Base-by-base conservation (phyloP, 164 flowering plant species). In the grape (Vitis vinifera) region DNA sequence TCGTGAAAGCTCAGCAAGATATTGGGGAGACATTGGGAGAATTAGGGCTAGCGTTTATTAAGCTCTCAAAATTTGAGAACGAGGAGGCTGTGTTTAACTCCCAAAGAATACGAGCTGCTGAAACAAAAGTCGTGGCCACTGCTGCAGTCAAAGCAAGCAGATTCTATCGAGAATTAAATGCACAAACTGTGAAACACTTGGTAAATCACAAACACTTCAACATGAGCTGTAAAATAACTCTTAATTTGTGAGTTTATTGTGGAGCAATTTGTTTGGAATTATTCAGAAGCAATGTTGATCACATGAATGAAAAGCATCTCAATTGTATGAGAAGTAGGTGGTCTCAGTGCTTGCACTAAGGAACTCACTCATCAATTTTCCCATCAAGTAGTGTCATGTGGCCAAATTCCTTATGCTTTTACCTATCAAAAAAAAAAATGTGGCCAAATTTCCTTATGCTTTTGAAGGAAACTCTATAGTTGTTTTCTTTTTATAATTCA, bases 11-110 rank as follows among this genome's bases (percentile, higher is more conserved):
- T 27, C 99, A 96, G 76, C 97, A 93, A 80, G 98, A 93, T 74
- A 84, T 92, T 77, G 99, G 98, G 74, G 95, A 93, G 66, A 92
- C 97, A 51, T 85, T 92, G 91, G 99, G 99, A 17, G 94, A 89
- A 62, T 70, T 96, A 59, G 99, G 99, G 37, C 63, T 96, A 31
- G 84, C 98, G 16, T 89, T 92, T 66, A 81, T 96, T 17, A 93
- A 96, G 59, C 69, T 96, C 74, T 84, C 94, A 1, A 96, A 93
- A 62, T 93, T 93, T 75, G 99, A 96, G 81, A 88, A 80, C 1
- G 97, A 89, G 81, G 82, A 84, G 71, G 92, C 95, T n/a, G 30
- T 79, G 30, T 73, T 78, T 48, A 80, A 84, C 69, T 76, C 91
- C n/a, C 99, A 96, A 78, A 88, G 90, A 78, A 76, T 66, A 52